phyloP scores from a whole-genome alignment of 129 eudicot species.

The Gnaphalium uliginosum region DNA sequence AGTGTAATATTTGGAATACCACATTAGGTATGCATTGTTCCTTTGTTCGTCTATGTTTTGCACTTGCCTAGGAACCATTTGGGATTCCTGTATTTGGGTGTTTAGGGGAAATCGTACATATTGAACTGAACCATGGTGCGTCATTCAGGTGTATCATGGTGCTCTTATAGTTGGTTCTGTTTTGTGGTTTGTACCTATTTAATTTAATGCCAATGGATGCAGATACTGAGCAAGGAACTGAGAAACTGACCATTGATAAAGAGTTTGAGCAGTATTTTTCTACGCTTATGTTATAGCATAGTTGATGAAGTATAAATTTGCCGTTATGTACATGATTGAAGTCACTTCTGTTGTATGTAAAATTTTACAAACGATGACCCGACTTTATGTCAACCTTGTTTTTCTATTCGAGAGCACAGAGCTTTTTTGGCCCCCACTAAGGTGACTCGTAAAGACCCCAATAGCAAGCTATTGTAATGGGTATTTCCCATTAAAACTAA shows the following conservation, averaged over 20 bases:
- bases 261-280: constrained; percentile 94
- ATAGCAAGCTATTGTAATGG: no score
- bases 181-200: constrained; percentile 4
- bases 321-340: background rate
- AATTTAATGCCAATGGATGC: constrained; percentile 30
- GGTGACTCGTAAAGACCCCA: no score
- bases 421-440: background rate
- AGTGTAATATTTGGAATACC: background rate
- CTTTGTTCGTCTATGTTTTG: background rate
- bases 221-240: constrained; percentile 48
- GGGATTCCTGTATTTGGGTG: background rate
- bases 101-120: background rate
- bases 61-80: background rate
- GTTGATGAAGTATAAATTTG: background rate
- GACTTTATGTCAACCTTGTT: background rate
- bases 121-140: background rate
- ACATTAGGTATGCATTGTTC: background rate
- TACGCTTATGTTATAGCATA: constrained; percentile 62
- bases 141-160: background rate
- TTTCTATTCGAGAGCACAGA: background rate
- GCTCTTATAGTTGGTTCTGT: background rate
- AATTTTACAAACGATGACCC: background rate
- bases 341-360: background rate
- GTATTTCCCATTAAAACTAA: no score
- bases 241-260: constrained; percentile 74